These are phyloP conservation scores for Coemansia sp. DNA, from an alignment of 192 early-diverging fungal species.

Conservation along the genomic window DNA sequence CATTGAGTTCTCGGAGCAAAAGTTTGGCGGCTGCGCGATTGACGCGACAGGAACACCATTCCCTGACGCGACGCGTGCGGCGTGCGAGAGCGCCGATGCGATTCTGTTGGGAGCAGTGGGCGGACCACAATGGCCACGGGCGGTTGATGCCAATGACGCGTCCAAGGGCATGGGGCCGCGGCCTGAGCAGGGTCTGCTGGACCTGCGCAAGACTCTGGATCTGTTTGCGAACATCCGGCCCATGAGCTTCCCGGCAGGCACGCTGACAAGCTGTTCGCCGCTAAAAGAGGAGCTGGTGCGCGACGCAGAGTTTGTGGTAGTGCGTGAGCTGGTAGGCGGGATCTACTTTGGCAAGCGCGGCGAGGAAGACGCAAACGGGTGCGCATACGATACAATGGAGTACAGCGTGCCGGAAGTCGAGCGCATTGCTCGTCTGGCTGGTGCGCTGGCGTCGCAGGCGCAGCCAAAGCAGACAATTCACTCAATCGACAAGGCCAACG, in stretches of 20 bases:
- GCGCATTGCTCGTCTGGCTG: slow-evolving; percentile 95
- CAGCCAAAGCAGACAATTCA: slow-evolving; percentile 85
- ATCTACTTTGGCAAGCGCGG: slow-evolving; percentile 96
- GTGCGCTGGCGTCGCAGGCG: slow-evolving; percentile 72
- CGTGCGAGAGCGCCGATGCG: slow-evolving; percentile 82
- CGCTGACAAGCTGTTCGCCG: slow-evolving; percentile 81
- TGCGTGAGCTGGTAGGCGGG: slow-evolving; percentile 95
- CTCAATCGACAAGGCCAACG: slow-evolving; percentile 99
- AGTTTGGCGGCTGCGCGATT: slow-evolving; percentile 91
- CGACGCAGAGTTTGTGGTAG: slow-evolving; percentile 87
- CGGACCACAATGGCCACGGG: slow-evolving; percentile 90
- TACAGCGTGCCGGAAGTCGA: slow-evolving; percentile 90
- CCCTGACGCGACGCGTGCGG: slow-evolving; percentile 77
- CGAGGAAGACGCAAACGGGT: slow-evolving; percentile 80
- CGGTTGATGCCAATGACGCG: slow-evolving; percentile 65
- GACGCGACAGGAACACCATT: slow-evolving; percentile 87
- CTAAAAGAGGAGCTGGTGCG: slow-evolving; percentile 88
- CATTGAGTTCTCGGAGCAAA: slow-evolving; percentile 74
- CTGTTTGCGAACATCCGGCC: slow-evolving; percentile 98
- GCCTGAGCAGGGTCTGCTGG: slow-evolving; percentile 92
- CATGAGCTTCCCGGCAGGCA: slow-evolving; percentile 85
- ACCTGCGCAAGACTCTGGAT: slow-evolving; percentile 87
- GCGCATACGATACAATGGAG: slow-evolving; percentile 91
- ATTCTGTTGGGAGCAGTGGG: slow-evolving; percentile 97
- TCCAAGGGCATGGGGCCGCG: slow-evolving; percentile 72